Evolutionary conservation across 352 stramenopile species (phyloP), one percentile per base, ranked within the genome.

Genomic region (Elongisporangium anandrum): DNA sequence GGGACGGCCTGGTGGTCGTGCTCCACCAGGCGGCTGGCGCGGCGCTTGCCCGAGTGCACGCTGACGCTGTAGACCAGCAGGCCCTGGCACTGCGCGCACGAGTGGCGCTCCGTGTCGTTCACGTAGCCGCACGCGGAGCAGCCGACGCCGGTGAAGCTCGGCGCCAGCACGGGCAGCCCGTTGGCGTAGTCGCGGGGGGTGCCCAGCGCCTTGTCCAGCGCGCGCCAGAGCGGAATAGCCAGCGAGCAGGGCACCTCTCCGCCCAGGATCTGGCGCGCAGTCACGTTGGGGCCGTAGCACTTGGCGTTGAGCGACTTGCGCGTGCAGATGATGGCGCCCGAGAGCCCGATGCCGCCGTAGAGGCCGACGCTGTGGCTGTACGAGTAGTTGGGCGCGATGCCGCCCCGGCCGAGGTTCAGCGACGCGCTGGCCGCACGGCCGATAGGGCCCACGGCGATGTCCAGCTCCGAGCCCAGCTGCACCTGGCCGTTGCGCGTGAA

Each of bases 401-500:
- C 81, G 21, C 73, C 80, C 20, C 63, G 59, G 12, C 83, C 82
- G 20, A 92, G 62, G 50, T 90, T 90, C 5, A 90, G 24, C 1
- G 75, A 68, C 29, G 83, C 83, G 50, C 77, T 87, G 38, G 83
- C 81, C 8, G 83, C 83, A 38, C 83, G 68, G 10, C 83, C 83
- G 60, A 90, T 84, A 4, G 83, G 83, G 12, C 83, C 83, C 1
- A 90, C 80, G 0, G 80, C 77, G 24, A 92, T 59, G 47, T 92
- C 83, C 24, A 92, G 57, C 50, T 90, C 83, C 16, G 83, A 90
- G 1, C 83, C 83, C 29, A 92, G 62, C 41, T 92, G 80, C 52
- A 92, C 71, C 64, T 92, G 83, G 1, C 80, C 80, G 55, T 92
- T 90, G 24, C 79, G 68, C 10, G 80, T 92, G 45, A 92, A 92